Conservation (phyloP, 768 basidiomycete species). For the Boletales sp. region DNA sequence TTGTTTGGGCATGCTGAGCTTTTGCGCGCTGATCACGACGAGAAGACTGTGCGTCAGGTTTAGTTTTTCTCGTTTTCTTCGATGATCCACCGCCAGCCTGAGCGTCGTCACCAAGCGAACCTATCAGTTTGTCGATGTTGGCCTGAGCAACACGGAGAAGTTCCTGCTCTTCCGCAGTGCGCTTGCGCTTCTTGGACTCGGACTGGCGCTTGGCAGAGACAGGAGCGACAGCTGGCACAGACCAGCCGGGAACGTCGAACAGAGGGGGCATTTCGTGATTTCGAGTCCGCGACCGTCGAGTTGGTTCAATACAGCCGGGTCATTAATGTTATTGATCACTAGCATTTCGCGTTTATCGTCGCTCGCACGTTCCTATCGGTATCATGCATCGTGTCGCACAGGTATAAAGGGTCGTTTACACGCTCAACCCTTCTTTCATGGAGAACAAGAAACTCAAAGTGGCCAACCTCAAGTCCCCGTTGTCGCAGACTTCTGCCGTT, state of each 20-base stretch:
- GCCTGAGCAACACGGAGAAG: slow-evolving; percentile 38
- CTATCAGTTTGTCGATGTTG: slow-evolving; percentile 62
- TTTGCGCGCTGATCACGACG: slow-evolving; percentile 7
- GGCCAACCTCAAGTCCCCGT: slow-evolving; percentile 7
- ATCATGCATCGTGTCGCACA: slow-evolving; percentile 14
- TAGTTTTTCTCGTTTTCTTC: slow-evolving; percentile 19
- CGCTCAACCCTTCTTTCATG: not conserved
- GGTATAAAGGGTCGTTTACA: slow-evolving; percentile 10
- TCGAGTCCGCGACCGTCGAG: not conserved
- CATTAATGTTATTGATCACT: too few relatives aligned
- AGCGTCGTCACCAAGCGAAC: slow-evolving; percentile 39
- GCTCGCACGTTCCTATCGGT: slow-evolving; percentile 2
- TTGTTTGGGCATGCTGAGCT: not conserved
- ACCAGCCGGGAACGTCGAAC: slow-evolving; percentile 73
- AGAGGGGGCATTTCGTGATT: slow-evolving; percentile 30
- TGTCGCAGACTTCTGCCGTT: slow-evolving; percentile 1
- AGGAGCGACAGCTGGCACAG: slow-evolving; percentile 40
- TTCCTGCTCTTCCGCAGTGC: slow-evolving; percentile 35
- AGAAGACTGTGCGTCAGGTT: slow-evolving; percentile 4
- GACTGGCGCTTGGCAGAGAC: slow-evolving; percentile 32
- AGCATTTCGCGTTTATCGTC: slow-evolving; percentile 14
- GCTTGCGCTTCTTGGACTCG: slow-evolving; percentile 50
- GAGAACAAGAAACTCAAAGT: slow-evolving; percentile 12
- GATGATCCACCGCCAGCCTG: slow-evolving; percentile 15
- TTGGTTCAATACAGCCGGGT: not conserved